Evolutionary conservation across 1,284 basidiomycete species (phyloP).

Genomic region (Microstroma glucosiphilum): DNA sequence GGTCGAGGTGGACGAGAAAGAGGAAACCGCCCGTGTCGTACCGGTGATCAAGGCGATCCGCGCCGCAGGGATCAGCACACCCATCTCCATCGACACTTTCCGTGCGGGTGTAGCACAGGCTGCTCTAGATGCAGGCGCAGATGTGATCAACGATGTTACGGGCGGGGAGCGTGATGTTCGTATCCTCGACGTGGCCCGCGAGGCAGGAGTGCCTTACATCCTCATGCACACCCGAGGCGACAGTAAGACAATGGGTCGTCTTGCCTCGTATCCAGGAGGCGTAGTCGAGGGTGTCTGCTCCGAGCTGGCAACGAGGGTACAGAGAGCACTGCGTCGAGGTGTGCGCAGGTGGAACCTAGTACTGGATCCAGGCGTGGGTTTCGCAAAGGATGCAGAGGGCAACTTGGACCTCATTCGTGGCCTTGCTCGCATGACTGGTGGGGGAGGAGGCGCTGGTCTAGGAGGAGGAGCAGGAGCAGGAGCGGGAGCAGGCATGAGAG

Average conservation of each 20-base stretch:
- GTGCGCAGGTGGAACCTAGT: constrained; percentile 84
- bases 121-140: constrained; percentile 75
- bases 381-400: constrained; percentile 76
- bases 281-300: constrained; percentile 66
- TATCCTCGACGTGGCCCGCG: constrained; percentile 66
- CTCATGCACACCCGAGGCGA: constrained; percentile 91
- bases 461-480: not conserved
- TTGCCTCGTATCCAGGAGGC: constrained; percentile 55
- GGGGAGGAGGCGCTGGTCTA: not conserved
- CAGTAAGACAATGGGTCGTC: constrained; percentile 55
- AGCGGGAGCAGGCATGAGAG: not conserved
- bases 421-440: constrained; percentile 14
- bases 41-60: constrained; percentile 55
- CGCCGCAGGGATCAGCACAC: constrained; percentile 51
- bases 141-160: constrained; percentile 90
- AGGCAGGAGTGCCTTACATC: constrained; percentile 63
- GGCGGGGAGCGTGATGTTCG: constrained; percentile 59
- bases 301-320: constrained; percentile 70
- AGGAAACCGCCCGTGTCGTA: constrained; percentile 63
- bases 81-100: constrained; percentile 89
- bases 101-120: constrained; percentile 71
- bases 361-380: constrained; percentile 88
- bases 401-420: constrained; percentile 61
- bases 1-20: constrained; percentile 53
- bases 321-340: constrained; percentile 67